Conservation (phyloP, 1,139 yeast species). For the Yamadazyma membranifaciens region DNA sequence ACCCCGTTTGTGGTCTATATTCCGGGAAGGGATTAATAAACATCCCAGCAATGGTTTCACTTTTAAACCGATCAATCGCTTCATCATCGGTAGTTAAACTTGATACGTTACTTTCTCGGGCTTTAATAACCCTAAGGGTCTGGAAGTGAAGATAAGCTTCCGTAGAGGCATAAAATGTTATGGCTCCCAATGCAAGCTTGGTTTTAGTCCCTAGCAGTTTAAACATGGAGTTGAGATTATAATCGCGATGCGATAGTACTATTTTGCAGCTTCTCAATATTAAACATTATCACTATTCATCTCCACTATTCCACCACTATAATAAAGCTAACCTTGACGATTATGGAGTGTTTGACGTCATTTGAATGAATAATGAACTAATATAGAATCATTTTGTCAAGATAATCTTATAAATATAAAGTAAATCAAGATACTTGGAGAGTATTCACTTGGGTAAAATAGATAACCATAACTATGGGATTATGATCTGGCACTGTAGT, state of each 20-base stretch:
- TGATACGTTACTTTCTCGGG: constrained; percentile 41
- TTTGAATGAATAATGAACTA: too few species aligned
- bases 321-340: too few species aligned
- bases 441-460: too few species aligned
- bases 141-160: constrained; percentile 60
- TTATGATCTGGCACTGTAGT: too few species aligned
- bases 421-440: too few species aligned
- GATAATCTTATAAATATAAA: too few species aligned
- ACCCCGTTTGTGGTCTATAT: constrained; percentile 84
- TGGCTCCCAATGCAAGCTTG: constrained; percentile 1
- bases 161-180: constrained; percentile 61
- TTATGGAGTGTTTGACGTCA: too few species aligned
- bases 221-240: constrained; percentile 3
- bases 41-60: constrained; percentile 69
- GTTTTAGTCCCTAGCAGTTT: constrained; percentile 3
- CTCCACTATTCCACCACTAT: too few species aligned
- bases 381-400: too few species aligned
- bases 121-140: constrained; percentile 56
- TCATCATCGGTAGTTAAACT: constrained; percentile 4
- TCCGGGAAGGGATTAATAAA: constrained; percentile 92
- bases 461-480: too few species aligned
- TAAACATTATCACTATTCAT: too few species aligned
- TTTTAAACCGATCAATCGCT: constrained; percentile 30
- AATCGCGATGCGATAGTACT: neutral
- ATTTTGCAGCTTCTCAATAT: too few species aligned